Percentiles rank a stretch among this genome's conserved stretches.
phyloP scores from a whole-genome alignment of 202 grass and related monocot genomes.

The Setaria viridis region DNA sequence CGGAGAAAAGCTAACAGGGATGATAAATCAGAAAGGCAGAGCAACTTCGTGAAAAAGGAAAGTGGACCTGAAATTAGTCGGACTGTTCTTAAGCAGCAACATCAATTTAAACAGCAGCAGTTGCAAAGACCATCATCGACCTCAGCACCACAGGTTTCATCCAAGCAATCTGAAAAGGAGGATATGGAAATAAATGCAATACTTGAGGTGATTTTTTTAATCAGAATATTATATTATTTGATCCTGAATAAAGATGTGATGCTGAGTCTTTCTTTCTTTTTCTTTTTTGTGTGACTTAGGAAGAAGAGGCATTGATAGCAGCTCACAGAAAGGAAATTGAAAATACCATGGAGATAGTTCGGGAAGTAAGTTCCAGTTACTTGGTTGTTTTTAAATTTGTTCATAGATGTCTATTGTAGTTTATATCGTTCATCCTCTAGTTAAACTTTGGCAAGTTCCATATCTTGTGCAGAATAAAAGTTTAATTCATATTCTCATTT shows the following conservation, averaged over 20 bases:
- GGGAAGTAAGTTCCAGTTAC: constrained; percentile 71
- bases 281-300: constrained; percentile 54
- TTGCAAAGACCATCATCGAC: constrained; percentile 47
- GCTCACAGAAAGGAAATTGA: constrained; percentile 99
- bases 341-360: constrained; percentile 99
- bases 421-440: neutral
- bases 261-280: neutral
- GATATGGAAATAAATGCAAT: constrained; percentile 88
- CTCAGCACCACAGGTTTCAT: constrained; percentile 50
- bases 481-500: neutral
- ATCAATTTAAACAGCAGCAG: constrained; percentile 59
- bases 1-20: constrained; percentile 79
- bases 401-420: neutral
- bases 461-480: neutral
- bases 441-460: neutral
- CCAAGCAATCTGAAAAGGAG: constrained; percentile 74
- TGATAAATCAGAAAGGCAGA: constrained; percentile 77
- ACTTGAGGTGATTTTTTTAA: constrained; percentile 72
- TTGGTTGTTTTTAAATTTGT: constrained; percentile 1
- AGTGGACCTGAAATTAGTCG: constrained; percentile 55
- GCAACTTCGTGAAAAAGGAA: constrained; percentile 75
- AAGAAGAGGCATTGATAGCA: constrained; percentile 95
- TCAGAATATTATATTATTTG: constrained; percentile 7
- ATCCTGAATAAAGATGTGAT: constrained; percentile 34
- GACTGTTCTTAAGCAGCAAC: constrained; percentile 61